These are phyloP conservation scores for Colletotrichum spaethianum DNA, from an alignment of 2,329 filamentous ascomycete genomes.

Conservation along the genomic window DNA sequence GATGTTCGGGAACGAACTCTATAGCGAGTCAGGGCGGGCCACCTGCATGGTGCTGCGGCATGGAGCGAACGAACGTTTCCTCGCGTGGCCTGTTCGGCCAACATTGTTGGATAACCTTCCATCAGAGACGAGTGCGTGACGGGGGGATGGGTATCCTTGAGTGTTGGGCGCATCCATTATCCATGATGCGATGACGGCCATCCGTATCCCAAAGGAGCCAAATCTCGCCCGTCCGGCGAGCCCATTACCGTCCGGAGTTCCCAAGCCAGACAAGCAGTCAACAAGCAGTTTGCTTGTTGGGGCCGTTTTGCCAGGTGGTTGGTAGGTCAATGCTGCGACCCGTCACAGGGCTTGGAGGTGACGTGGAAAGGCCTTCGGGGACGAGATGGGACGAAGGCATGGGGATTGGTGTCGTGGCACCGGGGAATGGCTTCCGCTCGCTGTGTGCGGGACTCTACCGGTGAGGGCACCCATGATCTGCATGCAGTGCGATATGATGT, in stretches of 20 bases:
- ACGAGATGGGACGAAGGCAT: conserved; percentile 36
- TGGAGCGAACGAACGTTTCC: conserved; percentile 28
- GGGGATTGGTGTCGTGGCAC: conserved; percentile 38
- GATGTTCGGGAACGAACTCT: conserved; percentile 35
- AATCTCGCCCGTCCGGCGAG: not conserved
- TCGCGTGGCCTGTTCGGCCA: conserved; percentile 18
- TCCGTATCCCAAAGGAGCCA: not conserved
- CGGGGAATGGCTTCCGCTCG: conserved; percentile 40
- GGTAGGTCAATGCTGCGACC: conserved; percentile 12
- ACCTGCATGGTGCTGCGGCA: conserved; percentile 6
- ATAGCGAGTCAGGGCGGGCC: conserved; percentile 34
- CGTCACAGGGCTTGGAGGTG: conserved; percentile 20
- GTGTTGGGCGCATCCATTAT: not conserved
- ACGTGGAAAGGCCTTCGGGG: conserved; percentile 20
- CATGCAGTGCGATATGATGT: not conserved
- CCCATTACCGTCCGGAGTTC: conserved; percentile 9
- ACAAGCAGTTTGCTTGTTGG: conserved; percentile 11
- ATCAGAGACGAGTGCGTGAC: not conserved
- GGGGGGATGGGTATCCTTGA: not conserved
- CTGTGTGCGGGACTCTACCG: conserved; percentile 4
- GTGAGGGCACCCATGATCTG: not conserved
- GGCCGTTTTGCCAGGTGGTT: conserved; percentile 14
- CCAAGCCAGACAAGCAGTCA: not conserved
- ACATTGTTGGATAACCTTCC: conserved; percentile 1
- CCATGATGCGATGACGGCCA: conserved; percentile 8